These are phyloP conservation scores for Lentinula sp. DNA, from an alignment of 768 basidiomycete genomes.

Conservation along the genomic window DNA sequence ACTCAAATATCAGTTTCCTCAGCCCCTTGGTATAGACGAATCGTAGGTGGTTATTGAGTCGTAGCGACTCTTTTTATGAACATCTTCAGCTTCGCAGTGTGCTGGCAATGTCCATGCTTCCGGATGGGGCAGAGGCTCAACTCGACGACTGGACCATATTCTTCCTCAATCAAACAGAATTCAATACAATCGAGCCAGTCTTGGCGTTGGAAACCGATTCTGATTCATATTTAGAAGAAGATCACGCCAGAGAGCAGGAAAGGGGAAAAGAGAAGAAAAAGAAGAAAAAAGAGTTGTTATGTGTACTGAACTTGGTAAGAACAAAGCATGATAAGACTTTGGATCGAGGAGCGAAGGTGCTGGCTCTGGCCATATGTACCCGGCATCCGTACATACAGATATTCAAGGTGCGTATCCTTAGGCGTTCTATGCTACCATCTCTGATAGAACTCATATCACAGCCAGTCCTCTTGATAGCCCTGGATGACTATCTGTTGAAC, in stretches of 20 bases:
- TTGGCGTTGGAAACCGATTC: slow-evolving; percentile 58
- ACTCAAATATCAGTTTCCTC: slow-evolving; percentile 93
- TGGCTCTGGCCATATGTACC: slow-evolving; percentile 78
- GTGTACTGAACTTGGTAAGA: slow-evolving; percentile 72
- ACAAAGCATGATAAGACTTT: slow-evolving; percentile 72
- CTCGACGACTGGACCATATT: slow-evolving; percentile 98
- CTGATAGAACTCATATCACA: slow-evolving; percentile 21
- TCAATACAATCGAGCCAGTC: slow-evolving; percentile 81
- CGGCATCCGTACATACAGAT: slow-evolving; percentile 78
- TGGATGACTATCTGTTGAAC: slow-evolving; percentile 89
- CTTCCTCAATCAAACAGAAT: slow-evolving; percentile 91
- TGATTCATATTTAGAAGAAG: slow-evolving; percentile 9
- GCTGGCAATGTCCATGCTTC: slow-evolving; percentile 96
- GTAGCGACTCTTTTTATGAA: neutral
- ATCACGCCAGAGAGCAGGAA: slow-evolving; percentile 8
- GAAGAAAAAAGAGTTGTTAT: slow-evolving; percentile 43
- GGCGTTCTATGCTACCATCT: neutral
- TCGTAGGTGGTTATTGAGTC: slow-evolving; percentile 46
- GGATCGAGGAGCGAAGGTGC: slow-evolving; percentile 70
- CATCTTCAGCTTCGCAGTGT: slow-evolving; percentile 43
- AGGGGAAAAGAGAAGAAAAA: slow-evolving; percentile 18
- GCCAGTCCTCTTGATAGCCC: slow-evolving; percentile 89
- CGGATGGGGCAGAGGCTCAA: slow-evolving; percentile 94
- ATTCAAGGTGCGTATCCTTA: slow-evolving; percentile 48
- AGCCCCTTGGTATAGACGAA: slow-evolving; percentile 90